Evolutionary conservation across 306 rosid genomes (phyloP).

Genomic region (Hylodesmum podocarpum): DNA sequence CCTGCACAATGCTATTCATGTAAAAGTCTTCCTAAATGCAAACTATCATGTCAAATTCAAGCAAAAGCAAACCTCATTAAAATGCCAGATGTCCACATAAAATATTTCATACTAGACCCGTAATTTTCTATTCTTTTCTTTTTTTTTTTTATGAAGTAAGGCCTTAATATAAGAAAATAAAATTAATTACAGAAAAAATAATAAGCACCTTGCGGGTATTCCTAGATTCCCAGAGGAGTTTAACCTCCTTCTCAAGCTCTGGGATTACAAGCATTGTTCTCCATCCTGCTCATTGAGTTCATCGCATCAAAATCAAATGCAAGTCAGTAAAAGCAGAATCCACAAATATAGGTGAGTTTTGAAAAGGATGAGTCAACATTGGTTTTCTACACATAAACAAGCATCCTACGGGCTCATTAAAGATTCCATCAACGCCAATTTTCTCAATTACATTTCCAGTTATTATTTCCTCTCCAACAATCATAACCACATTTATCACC

Average conservation of each 20-base stretch:
- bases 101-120: neutral
- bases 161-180: neutral
- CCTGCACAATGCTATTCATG: constrained; percentile 48
- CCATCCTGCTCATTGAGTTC: constrained; percentile 69
- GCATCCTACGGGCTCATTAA: neutral
- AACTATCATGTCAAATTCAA: neutral
- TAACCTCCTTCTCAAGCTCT: constrained; percentile 91
- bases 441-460: constrained; percentile 3
- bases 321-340: neutral
- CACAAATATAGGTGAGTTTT: neutral
- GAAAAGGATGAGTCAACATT: neutral
- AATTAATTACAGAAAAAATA: neutral
- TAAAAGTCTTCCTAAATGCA: constrained; percentile 3
- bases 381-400: neutral
- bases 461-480: neutral
- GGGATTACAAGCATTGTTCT: constrained; percentile 99
- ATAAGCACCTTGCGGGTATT: constrained; percentile 78
- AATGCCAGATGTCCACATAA: neutral
- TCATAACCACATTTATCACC: neutral
- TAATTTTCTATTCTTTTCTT: neutral
- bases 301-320: constrained; percentile 14
- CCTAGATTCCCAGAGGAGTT: constrained; percentile 78
- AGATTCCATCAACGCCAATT: neutral
- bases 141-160: neutral
- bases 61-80: neutral